Conservation (phyloP, 257 asterid species). For the Solanum corneliomulleri region DNA sequence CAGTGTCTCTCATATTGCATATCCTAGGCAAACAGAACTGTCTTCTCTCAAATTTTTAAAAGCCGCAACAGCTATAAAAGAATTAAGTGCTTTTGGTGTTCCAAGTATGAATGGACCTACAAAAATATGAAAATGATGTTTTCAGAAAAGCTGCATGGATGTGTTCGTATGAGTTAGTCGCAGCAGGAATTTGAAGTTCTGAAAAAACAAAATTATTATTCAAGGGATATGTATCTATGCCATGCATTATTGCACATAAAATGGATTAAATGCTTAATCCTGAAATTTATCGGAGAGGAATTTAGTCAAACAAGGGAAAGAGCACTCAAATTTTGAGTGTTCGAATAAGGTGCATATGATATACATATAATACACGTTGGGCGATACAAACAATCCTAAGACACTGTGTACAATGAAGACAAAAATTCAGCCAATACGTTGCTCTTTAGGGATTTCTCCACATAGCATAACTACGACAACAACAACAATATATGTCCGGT, state of each 20-base stretch:
- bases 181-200: background rate
- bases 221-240: background rate
- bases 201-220: background rate
- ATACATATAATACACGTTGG: background rate
- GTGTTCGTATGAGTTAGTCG: background rate
- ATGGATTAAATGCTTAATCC: background rate
- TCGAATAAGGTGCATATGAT: background rate
- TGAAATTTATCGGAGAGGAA: background rate
- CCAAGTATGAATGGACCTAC: background rate
- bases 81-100: background rate
- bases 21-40: constrained; percentile 7
- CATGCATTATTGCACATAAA: background rate
- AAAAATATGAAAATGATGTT: background rate
- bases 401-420: background rate
- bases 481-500: background rate
- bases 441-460: background rate
- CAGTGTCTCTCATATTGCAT: constrained; percentile 37
- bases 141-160: background rate
- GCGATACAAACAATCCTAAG: background rate
- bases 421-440: background rate
- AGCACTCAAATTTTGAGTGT: background rate
- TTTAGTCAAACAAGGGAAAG: background rate
- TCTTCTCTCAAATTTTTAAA: background rate
- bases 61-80: background rate
- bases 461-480: background rate